Evolutionary conservation across 2,329 filamentous ascomycete species (phyloP).

Genomic region (Aspergillus hiratsukae): DNA sequence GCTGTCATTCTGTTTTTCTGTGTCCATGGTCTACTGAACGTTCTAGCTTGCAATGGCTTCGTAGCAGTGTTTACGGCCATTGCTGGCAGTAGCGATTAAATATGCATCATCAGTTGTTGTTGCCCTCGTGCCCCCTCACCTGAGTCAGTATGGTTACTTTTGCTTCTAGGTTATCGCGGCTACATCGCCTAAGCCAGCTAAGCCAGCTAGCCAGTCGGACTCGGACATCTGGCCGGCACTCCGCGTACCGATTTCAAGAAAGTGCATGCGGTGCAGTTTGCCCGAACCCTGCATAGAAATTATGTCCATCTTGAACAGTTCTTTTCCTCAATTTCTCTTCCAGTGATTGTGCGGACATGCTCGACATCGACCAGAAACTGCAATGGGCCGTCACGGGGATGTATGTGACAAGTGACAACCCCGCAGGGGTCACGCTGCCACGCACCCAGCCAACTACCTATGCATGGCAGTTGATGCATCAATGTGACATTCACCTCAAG

Average conservation of each 20-base stretch:
- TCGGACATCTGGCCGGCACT: neutral
- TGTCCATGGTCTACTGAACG: neutral
- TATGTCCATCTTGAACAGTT: neutral
- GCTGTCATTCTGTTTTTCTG: neutral
- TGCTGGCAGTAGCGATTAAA: neutral
- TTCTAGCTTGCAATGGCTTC: neutral
- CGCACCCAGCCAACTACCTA: too few relatives aligned
- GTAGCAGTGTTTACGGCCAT: neutral
- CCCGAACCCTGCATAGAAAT: neutral
- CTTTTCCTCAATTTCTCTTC: neutral
- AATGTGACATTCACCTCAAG: neutral
- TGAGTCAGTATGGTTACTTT: neutral
- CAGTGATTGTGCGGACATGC: neutral
- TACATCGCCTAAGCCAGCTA: neutral
- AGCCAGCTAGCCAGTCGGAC: neutral
- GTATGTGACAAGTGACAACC: neutral
- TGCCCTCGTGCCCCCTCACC: neutral
- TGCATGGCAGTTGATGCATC: neutral
- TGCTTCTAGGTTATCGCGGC: neutral
- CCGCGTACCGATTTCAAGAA: neutral
- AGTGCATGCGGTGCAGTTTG: neutral
- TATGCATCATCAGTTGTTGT: neutral
- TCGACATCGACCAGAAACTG: neutral
- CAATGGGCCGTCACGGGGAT: neutral
- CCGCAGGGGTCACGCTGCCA: too few relatives aligned